Conservation (phyloP, 306 rosid genomes). For the Trifolium fragiferum region DNA sequence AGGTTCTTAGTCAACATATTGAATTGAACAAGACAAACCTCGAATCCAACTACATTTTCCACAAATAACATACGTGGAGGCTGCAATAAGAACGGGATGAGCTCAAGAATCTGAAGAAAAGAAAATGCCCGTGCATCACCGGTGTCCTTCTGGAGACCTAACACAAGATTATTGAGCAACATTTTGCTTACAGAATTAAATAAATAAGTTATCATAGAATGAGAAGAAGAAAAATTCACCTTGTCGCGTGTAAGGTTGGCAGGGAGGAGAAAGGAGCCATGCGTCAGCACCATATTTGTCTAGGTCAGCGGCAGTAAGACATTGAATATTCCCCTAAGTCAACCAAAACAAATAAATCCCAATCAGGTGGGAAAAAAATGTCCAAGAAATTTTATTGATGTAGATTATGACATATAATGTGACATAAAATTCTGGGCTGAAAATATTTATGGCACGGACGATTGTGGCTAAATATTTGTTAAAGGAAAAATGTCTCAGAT, state of each 20-base stretch:
- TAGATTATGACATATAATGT: background rate
- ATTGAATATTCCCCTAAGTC: constrained; percentile 83
- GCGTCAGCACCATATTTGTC: constrained; percentile 70
- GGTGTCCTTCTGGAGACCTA: constrained; percentile 94
- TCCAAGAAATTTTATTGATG: background rate
- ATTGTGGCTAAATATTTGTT: background rate
- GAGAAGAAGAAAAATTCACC: constrained; percentile 51
- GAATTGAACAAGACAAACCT: constrained; percentile 59
- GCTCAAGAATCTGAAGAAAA: constrained; percentile 92
- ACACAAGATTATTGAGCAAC: constrained; percentile 43
- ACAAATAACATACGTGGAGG: constrained; percentile 87
- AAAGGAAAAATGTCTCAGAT: background rate
- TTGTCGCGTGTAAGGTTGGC: constrained; percentile 98
- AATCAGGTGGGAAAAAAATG: background rate
- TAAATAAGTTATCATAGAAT: constrained; percentile 14
- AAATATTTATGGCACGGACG: background rate
- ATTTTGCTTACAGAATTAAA: constrained; percentile 29
- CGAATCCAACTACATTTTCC: constrained; percentile 96
- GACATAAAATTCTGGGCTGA: background rate
- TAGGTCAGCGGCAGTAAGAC: constrained; percentile 78
- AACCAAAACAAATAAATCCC: constrained; percentile 28
- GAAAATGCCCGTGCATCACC: constrained; percentile 92
- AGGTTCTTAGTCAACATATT: constrained; percentile 17
- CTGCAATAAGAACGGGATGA: constrained; percentile 57
- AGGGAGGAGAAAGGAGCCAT: constrained; percentile 99